phyloP scores from a whole-genome alignment of 2,329 filamentous ascomycete genomes.

The Cladosporium phlei region DNA sequence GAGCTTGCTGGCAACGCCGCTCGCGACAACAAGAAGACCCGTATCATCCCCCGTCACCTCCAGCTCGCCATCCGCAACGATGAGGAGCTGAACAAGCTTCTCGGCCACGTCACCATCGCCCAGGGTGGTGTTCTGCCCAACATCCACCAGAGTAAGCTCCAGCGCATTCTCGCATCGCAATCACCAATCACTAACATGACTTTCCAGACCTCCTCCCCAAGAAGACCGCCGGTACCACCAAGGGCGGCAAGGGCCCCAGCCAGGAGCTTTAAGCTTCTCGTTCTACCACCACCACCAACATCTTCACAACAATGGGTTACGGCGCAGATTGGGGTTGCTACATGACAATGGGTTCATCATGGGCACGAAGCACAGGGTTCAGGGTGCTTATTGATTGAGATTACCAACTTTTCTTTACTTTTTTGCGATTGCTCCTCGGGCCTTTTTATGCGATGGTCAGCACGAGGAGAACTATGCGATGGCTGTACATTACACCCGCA shows the following conservation, averaged over 20 bases:
- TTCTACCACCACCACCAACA: constrained; percentile 2
- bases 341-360: constrained; percentile 33
- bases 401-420: constrained; percentile 11
- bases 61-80: constrained; percentile 99
- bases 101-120: constrained; percentile 93
- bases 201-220: constrained; percentile 87
- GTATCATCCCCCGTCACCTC: constrained; percentile 98
- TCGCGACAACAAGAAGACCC: constrained; percentile 99
- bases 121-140: constrained; percentile 96
- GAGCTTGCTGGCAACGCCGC: constrained; percentile 98
- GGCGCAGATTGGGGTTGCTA: constrained; percentile 30
- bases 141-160: constrained; percentile 84
- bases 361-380: constrained; percentile 14
- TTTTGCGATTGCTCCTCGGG: constrained; percentile 14
- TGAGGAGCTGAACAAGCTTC: constrained; percentile 98
- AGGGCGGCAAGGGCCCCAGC: constrained; percentile 81
- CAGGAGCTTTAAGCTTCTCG: constrained; percentile 75
- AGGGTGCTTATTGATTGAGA: constrained; percentile 15
- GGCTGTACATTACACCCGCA: constrained; percentile 15
- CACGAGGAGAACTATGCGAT: constrained; percentile 8
- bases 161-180: constrained; percentile 7
- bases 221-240: constrained; percentile 69
- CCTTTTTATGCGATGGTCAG: constrained; percentile 13
- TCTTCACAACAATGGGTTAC: constrained; percentile 21
- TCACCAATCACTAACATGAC: constrained; percentile 36